Conservation (phyloP, 208 protist species). For the Leishmania aethiopica region DNA sequence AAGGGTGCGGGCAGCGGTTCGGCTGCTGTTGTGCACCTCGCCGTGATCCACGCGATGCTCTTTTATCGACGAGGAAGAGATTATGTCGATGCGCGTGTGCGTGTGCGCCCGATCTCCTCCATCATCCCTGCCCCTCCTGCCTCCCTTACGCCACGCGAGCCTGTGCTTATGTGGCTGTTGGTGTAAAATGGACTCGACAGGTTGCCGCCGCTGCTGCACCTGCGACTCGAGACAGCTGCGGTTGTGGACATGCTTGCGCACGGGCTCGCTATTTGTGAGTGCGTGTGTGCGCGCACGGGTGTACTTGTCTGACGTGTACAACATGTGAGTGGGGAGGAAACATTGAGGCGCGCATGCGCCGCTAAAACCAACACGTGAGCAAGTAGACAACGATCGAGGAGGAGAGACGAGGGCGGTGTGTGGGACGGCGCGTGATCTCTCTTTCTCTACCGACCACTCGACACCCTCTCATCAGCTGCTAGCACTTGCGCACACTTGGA, state of each 20-base stretch:
- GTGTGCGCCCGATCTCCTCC: not conserved
- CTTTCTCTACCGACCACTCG: constrained; percentile 8
- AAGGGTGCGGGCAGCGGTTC: not conserved
- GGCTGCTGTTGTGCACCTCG: not conserved
- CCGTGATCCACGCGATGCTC: not conserved
- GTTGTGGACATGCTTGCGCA: not conserved
- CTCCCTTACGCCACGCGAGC: not conserved
- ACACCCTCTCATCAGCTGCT: not conserved
- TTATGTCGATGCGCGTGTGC: constrained; percentile 9
- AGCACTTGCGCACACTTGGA: not conserved
- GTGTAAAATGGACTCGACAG: not conserved
- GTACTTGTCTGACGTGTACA: not conserved
- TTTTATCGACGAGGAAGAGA: not conserved
- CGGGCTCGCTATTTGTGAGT: not conserved
- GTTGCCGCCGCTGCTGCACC: not conserved
- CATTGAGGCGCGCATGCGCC: not conserved
- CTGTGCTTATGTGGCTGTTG: not conserved
- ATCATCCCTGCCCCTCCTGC: not conserved
- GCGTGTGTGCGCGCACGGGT: not conserved
- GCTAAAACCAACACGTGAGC: not conserved
- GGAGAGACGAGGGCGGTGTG: not conserved
- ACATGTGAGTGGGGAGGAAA: not conserved
- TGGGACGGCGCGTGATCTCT: not conserved
- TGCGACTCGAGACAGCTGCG: not conserved
- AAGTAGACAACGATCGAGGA: not conserved